These are phyloP conservation scores for Coemansia sp. DNA, from an alignment of 192 early-diverging fungal genomes.

Conservation along the genomic window DNA sequence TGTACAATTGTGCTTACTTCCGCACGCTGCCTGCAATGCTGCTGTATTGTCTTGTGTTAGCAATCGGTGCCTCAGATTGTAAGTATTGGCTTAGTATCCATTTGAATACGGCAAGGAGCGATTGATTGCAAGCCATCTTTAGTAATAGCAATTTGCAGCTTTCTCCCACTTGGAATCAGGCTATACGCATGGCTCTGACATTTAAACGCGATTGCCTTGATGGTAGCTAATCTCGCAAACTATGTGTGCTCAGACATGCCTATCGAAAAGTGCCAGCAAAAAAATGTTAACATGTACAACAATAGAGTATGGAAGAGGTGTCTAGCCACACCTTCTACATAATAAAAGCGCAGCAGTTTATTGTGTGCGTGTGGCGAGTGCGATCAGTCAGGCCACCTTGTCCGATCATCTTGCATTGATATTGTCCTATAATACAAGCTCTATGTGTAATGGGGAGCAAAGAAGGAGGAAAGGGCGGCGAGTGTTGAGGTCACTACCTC, in stretches of 20 bases:
- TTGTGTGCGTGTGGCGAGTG: constrained; percentile 9
- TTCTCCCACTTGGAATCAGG: not conserved
- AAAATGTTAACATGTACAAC: not conserved
- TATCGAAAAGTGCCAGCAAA: not conserved
- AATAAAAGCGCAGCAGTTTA: not conserved
- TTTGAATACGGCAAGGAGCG: no score
- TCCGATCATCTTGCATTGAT: not conserved
- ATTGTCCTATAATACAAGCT: constrained; percentile 2
- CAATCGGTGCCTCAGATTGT: no score
- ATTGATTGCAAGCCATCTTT: no score
- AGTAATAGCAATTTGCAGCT: not conserved
- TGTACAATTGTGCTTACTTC: constrained; percentile 5
- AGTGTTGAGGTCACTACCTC: not conserved
- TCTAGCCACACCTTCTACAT: not conserved
- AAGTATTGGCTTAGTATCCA: not conserved
- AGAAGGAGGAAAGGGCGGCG: not conserved
- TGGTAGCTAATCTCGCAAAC: not conserved
- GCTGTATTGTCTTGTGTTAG: not conserved
- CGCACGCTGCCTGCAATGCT: not conserved
- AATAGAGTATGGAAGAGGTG: not conserved
- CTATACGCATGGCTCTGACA: not conserved
- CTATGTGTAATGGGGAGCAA: no score
- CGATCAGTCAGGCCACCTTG: not conserved
- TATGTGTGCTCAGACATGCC: not conserved
- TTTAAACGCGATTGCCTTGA: no score